Base-by-base conservation (phyloP, 176 grass and related monocot genomes). In the Phoenix roebelenii region DNA sequence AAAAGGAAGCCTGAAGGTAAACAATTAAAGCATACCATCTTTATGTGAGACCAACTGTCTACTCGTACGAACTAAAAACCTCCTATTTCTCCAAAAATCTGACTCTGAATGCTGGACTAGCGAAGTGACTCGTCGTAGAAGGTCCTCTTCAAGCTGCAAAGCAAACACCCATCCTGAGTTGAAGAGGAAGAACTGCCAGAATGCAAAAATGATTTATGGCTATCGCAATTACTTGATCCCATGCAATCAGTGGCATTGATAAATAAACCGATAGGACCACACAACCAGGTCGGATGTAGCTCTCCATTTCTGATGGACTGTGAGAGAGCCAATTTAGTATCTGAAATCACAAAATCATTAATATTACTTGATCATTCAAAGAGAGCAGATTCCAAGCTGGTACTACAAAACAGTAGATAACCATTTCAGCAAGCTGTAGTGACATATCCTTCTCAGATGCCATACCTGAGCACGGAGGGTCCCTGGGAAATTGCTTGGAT, bases 291-390 rank as follows among this genome's bases (percentile, higher is more conserved):
- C 94, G 64, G 57, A 98, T 93, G 66, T 98, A 98, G 52, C 94
- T 89, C 60, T 98, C 94, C 85, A 98, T 98, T 63, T 91, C 84
- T 57, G 76, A 78, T 26, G 94, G 94, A 69, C 94, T 98, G 71
- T 80, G 80, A 54, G 83, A 85, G 56, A 98, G 84, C 94, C 94
- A 98, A 70, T 83, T 93, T 58, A 92, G 77, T 71, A 98, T 82
- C 94, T 98, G 67, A 51, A 62, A 26, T 50, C 74, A 67, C 61
- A 58, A 60, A 22, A 70, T 24, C 1, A 58, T 26, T 19, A 16
- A 9, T 12, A 49, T 7, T 15, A 54, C 32, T 24, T 63, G 15
- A 51, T 63, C 35, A 59, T 60, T 26, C 25, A 44, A 44, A 44
- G 10, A 44, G 9, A 44, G 35, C 7, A 44, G 35, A 44, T 44